These are phyloP conservation scores for Pyronema omphalodes DNA, from an alignment of 495 filamentous ascomycete genomes.

Conservation along the genomic window DNA sequence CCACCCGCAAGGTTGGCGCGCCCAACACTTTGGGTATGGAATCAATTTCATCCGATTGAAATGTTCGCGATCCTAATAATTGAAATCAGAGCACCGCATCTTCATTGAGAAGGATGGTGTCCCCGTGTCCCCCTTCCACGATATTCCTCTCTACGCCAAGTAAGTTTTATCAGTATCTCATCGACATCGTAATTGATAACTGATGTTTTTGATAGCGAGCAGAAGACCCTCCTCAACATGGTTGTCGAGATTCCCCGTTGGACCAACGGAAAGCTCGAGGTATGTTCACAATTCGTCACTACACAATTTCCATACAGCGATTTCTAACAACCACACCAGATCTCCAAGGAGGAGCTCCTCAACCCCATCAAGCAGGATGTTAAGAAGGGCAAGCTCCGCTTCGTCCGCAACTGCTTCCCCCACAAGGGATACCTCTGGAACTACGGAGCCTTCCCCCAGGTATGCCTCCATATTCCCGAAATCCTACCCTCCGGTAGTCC, in stretches of 20 bases:
- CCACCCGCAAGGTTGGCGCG: conserved; percentile 66
- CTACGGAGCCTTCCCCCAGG: conserved; percentile 98
- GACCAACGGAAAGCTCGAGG: conserved; percentile 99
- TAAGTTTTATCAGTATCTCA: conserved; percentile 4
- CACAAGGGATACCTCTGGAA: conserved; percentile 99
- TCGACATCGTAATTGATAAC: not conserved
- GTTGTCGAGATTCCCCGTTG: conserved; percentile 96
- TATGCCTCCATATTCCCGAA: conserved; percentile 26
- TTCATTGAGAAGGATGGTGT: conserved; percentile 96
- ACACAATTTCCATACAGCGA: not conserved
- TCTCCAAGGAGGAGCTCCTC: conserved; percentile 90
- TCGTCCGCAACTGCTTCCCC: conserved; percentile 99
- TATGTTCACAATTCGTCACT: conserved; percentile 26
- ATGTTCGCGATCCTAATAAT: not conserved
- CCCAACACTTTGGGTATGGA: conserved; percentile 53
- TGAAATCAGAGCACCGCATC: conserved; percentile 59
- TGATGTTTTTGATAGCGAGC: conserved; percentile 21
- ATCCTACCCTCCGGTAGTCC: conserved; percentile 2
- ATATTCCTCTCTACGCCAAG: conserved; percentile 94
- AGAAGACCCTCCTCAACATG: conserved; percentile 96
- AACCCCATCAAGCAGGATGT: conserved; percentile 91
- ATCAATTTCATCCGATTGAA: not conserved
- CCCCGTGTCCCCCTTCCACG: conserved; percentile 89
- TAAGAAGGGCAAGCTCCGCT: conserved; percentile 88
- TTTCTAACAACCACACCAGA: conserved; percentile 27